Conservation (phyloP, 805 yeast genomes). For the Spathaspora passalidarum region DNA sequence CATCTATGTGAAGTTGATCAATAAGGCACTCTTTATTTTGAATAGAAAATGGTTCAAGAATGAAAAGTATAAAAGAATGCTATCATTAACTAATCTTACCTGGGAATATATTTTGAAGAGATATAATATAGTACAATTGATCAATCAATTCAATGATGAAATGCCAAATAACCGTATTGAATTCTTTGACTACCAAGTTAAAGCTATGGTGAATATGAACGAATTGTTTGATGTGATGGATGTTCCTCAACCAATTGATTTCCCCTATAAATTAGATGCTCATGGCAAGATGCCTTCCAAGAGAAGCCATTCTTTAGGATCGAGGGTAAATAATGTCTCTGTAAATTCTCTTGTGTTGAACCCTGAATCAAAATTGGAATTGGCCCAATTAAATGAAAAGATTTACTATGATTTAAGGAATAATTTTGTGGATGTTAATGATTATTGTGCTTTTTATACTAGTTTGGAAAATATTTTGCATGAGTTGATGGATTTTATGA, state of each 20-base stretch:
- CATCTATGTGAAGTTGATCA: slow-evolving; percentile 37
- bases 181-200: slow-evolving; percentile 39
- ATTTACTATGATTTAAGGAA: slow-evolving; percentile 39
- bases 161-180: slow-evolving; percentile 21
- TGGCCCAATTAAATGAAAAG: slow-evolving; percentile 33
- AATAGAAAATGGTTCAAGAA: slow-evolving; percentile 45
- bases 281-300: neutral
- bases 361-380: slow-evolving; percentile 21
- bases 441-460: slow-evolving; percentile 42
- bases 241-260: slow-evolving; percentile 37
- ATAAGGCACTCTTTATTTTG: slow-evolving; percentile 40
- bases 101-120: slow-evolving; percentile 43
- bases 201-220: slow-evolving; percentile 37
- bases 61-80: slow-evolving; percentile 44
- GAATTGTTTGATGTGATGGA: slow-evolving; percentile 42
- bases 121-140: slow-evolving; percentile 27
- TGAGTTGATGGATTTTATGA: slow-evolving; percentile 36
- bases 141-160: slow-evolving; percentile 17
- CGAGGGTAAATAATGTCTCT: slow-evolving; percentile 2
- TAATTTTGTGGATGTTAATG: slow-evolving; percentile 43
- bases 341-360: neutral
- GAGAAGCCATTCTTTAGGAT: neutral
- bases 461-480: slow-evolving; percentile 39
- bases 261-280: neutral
- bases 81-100: slow-evolving; percentile 38